A percentile compares a stretch with the other conserved stretches of the same genome.
These are phyloP conservation scores for Wickerhamomyces queroliae DNA, from an alignment of 805 yeast species.

Conservation along the genomic window DNA sequence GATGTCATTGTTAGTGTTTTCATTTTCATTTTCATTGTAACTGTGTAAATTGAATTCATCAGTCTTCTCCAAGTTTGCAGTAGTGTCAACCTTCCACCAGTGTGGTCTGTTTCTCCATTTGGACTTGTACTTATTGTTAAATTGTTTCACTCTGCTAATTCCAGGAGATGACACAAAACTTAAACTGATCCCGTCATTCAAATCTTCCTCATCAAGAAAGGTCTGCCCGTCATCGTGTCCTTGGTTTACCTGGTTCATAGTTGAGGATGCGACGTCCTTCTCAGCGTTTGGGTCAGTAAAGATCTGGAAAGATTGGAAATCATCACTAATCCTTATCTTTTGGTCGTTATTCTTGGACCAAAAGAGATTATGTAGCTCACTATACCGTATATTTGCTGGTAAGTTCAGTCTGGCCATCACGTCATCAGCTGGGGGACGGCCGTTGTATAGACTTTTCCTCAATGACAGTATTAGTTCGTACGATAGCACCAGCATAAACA, in stretches of 20 bases:
- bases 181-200: neutral
- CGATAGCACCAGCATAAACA: neutral
- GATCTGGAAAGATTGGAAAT: neutral
- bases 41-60: no score
- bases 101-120: neutral
- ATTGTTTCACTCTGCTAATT: neutral
- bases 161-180: constrained; percentile 1
- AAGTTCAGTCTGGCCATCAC: neutral
- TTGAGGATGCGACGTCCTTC: neutral
- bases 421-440: neutral
- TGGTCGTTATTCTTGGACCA: neutral
- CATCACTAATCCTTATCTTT: neutral
- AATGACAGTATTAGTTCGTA: neutral
- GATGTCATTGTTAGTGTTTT: no score
- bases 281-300: neutral
- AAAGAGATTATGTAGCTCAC: neutral
- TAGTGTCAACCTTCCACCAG: neutral
- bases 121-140: neutral
- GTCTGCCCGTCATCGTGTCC: no score
- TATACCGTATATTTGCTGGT: neutral
- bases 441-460: neutral
- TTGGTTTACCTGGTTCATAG: neutral
- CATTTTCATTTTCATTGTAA: no score
- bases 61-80: no score
- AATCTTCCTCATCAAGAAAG: no score